Evolutionary conservation across 2,329 filamentous ascomycete species (phyloP).

Genomic region (Aspergillus versicolor): DNA sequence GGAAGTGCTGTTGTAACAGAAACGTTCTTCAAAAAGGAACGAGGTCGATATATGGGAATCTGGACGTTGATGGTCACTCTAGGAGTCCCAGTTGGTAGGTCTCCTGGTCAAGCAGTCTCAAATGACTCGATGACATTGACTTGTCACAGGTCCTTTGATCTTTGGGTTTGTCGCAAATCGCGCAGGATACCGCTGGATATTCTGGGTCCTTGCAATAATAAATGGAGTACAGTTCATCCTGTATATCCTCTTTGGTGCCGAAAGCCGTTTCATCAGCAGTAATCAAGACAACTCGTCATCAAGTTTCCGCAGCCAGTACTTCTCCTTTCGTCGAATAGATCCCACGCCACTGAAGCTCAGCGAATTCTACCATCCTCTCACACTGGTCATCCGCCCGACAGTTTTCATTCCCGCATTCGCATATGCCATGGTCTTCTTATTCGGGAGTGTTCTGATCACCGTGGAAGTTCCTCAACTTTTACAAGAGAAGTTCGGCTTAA

Average conservation of each 20-base stretch:
- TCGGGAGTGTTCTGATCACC: conserved; percentile 54
- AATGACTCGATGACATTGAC: conserved; percentile 9
- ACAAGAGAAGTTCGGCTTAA: conserved; percentile 56
- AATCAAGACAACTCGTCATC: conserved; percentile 18
- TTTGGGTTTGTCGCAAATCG: conserved; percentile 49
- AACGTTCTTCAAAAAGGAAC: conserved; percentile 56
- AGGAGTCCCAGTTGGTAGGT: conserved; percentile 44
- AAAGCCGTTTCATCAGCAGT: conserved; percentile 52
- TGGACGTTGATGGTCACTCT: conserved; percentile 56
- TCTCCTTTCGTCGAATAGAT: conserved; percentile 53
- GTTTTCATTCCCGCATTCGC: conserved; percentile 54
- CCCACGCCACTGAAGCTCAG: conserved; percentile 47
- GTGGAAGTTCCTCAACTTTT: conserved; percentile 63
- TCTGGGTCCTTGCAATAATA: conserved; percentile 58
- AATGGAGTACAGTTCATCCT: conserved; percentile 58
- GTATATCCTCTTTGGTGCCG: conserved; percentile 57
- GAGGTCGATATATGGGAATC: conserved; percentile 56
- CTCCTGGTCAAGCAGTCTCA: background rate
- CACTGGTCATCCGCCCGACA: conserved; percentile 47
- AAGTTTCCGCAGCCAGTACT: conserved; percentile 24
- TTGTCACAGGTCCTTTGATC: conserved; percentile 32
- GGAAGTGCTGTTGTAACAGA: conserved; percentile 59
- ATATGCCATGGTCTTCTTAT: conserved; percentile 61
- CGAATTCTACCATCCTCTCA: conserved; percentile 55
- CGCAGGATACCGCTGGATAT: conserved; percentile 60